Conservation (phyloP, 2,329 filamentous ascomycete genomes). For the Aspergillus persii region DNA sequence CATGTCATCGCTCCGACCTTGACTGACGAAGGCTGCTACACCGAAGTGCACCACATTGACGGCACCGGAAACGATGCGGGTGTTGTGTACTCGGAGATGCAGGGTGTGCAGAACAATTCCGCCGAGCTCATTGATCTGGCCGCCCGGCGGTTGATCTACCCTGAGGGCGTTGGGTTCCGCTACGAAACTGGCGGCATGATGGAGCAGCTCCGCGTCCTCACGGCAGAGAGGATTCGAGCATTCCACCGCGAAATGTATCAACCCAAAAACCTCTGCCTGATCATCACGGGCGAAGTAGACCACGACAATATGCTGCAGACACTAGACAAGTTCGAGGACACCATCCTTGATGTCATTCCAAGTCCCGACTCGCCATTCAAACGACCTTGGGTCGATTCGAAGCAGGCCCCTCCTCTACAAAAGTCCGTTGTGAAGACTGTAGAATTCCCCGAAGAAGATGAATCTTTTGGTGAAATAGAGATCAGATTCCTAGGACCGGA, state of each 20-base stretch:
- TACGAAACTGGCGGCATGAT: constrained; percentile 99
- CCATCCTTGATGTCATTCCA: constrained; percentile 80
- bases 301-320: constrained; percentile 76
- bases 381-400: constrained; percentile 87
- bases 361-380: constrained; percentile 72
- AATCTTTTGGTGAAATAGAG: constrained; percentile 83
- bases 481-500: constrained; percentile 85
- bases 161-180: constrained; percentile 84
- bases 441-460: constrained; percentile 94
- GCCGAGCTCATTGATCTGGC: constrained; percentile 83
- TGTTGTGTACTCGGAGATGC: constrained; percentile 99
- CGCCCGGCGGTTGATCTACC: constrained; percentile 78
- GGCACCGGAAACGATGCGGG: constrained; percentile 92
- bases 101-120: constrained; percentile 83
- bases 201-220: constrained; percentile 80
- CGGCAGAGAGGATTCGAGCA: constrained; percentile 83
- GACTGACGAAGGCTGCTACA: constrained; percentile 89
- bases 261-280: constrained; percentile 86
- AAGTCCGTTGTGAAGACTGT: constrained; percentile 74
- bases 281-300: constrained; percentile 89
- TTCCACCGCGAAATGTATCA: constrained; percentile 98
- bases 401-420: constrained; percentile 68
- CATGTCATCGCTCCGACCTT: constrained; percentile 88
- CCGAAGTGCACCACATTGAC: constrained; percentile 94
- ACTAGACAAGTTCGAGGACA: constrained; percentile 82